Base-by-base conservation (phyloP, 2,329 filamentous ascomycete species). In the Phaeosphaeria sp. region DNA sequence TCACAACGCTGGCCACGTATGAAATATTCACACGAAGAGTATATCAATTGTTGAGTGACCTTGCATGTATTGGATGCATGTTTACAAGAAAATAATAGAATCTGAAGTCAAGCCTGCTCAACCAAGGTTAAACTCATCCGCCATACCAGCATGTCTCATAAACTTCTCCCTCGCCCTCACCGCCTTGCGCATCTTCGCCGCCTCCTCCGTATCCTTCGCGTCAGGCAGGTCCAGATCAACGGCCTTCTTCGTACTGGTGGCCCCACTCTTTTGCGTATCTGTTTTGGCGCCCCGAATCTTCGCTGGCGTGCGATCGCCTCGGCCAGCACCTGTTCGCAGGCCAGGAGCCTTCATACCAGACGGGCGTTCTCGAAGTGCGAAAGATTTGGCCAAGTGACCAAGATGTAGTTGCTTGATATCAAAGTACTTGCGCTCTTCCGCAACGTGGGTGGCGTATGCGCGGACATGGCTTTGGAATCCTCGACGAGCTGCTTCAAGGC, bases 301-400 rank as follows among this genome's bases (percentile, higher is more conserved):
- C 9, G 66, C 67, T 21, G 65, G 65, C 20, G 62, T 67, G 39
- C 62, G 65, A 39, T 67, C 69, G 36, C 72, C 63, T 48, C 75
- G 65, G 3, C 74, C 74, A 49, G 72, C 71, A 18, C 82, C 80
- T 6, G 81, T 83, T 41, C 84, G 74, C 52, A 85, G 72, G 5
- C 82, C 82, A 0, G 81, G 80, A 44, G 83, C 80, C 36, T 79
- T 79, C 60, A 99, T 96, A 50, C 91, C 90, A 5, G 90, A 90
- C 0, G 95, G 95, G 30, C 92, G 88, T 76, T 99, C 95, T 63
- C 96, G 85, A 65, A 99, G 80, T 1, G 89, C 95, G 74, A 96
- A 99, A 23, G 90, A 92, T 82, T 99, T 99, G 7, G 94, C 94
- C 64, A 95, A 82, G 81, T 99, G 95, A 2, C 95, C 95, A 7